Evolutionary conservation across 2,329 filamentous ascomycete genomes (phyloP).

Genomic region (Onygena corvina): DNA sequence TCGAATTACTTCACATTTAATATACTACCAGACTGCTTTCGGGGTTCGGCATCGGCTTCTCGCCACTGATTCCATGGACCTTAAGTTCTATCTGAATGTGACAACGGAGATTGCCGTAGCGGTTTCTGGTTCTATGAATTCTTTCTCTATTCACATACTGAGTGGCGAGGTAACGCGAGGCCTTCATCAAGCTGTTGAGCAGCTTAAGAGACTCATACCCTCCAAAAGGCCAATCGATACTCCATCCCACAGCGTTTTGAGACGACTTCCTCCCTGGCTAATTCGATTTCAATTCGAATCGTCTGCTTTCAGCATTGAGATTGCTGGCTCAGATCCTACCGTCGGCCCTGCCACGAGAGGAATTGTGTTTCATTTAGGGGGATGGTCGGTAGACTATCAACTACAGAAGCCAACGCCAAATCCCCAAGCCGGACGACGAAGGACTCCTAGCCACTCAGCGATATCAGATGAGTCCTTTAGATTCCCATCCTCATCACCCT

Average conservation of each 20-base stretch:
- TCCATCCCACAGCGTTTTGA: conserved; percentile 56
- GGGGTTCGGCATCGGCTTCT: conserved; percentile 77
- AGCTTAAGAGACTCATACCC: conserved; percentile 39
- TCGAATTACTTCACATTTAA: conserved; percentile 69
- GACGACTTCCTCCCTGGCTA: conserved; percentile 72
- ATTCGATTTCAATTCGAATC: conserved; percentile 73
- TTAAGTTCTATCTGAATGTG: conserved; percentile 74
- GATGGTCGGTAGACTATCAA: conserved; percentile 78
- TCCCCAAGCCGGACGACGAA: conserved; percentile 45
- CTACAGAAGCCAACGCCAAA: conserved; percentile 59
- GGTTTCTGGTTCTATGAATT: conserved; percentile 66
- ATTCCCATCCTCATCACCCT: conserved; percentile 40
- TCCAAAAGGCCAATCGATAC: conserved; percentile 39
- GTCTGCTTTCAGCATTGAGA: conserved; percentile 76
- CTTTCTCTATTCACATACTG: conserved; percentile 78
- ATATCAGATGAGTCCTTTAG: conserved; percentile 53
- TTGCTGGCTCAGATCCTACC: conserved; percentile 74
- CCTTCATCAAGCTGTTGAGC: conserved; percentile 76
- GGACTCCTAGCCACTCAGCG: conserved; percentile 59
- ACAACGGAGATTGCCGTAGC: conserved; percentile 76
- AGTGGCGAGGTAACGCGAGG: conserved; percentile 87
- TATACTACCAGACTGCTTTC: conserved; percentile 86
- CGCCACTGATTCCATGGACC: conserved; percentile 73
- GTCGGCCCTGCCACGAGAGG: conserved; percentile 75
- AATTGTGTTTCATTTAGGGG: conserved; percentile 73